phyloP scores from a whole-genome alignment of 306 rosid species.

The Argentina anserina region DNA sequence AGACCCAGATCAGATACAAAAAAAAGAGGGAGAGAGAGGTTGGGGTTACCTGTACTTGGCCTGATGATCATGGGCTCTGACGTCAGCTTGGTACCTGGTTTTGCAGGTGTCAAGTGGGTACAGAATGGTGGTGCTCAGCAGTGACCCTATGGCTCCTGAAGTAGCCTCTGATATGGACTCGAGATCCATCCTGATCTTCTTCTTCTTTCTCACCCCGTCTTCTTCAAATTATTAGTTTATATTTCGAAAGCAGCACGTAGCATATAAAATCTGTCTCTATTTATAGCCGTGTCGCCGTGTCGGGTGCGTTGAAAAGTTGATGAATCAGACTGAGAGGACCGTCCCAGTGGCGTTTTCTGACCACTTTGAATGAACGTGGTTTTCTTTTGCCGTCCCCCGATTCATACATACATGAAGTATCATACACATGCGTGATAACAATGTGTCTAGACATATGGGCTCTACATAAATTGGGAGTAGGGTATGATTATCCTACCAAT shows the following conservation, averaged over 20 bases:
- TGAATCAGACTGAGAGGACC: conserved; percentile 11
- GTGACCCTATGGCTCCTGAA: conserved; percentile 95
- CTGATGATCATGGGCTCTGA: conserved; percentile 51
- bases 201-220: conserved; percentile 27
- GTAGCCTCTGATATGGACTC: conserved; percentile 96
- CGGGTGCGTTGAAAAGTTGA: background rate
- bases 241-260: background rate
- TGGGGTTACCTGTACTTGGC: conserved; percentile 65
- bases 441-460: too few species aligned
- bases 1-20: conserved; percentile 3
- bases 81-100: conserved; percentile 94
- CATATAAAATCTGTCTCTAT: background rate
- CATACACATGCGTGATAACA: too few species aligned
- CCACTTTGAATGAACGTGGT: conserved; percentile 21
- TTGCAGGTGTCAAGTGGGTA: conserved; percentile 97
- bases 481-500: too few species aligned
- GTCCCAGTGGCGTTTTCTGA: conserved; percentile 18
- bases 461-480: too few species aligned
- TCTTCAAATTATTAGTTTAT: conserved; percentile 9
- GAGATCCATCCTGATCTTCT: conserved; percentile 47
- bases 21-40: background rate
- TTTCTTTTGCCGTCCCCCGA: background rate
- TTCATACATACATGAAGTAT: background rate
- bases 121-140: conserved; percentile 81
- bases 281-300: background rate